Evolutionary conservation across 106 monocot genomes (phyloP), one percentile per base, ranked within the genome.

Genomic region (Dactylorhiza incarnata): DNA sequence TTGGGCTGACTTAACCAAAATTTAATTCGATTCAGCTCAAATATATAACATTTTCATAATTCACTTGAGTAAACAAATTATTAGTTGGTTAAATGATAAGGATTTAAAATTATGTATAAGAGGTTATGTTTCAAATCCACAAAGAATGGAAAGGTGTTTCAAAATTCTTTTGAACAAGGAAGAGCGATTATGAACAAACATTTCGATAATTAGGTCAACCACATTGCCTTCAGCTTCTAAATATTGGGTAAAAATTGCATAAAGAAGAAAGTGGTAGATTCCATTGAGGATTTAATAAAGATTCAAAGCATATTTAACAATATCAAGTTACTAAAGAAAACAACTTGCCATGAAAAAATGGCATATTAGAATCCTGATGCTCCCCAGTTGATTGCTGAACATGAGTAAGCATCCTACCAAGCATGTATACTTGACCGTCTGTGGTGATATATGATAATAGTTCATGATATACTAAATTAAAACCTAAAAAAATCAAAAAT

Each of bases 381-480:
- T 50, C 48, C 45, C 24, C 16, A 12, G 66, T 79, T 17, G 13
- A 54, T 46, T 68, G 58, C 54, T 71, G 48, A 70, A 79, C 59
- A 52, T 50, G 59, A 59, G 65, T 7, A 45, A 78, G 80, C 71
- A 76, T 76, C 44, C 82, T 83, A 76, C 91, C 91, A 44, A 91
- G 55, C 74, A 88, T 91, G 68, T 84, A 91, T 9, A 75, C 72
- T 75, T 84, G 77, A 80, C 74, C 78, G 72, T 86, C 91, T 91
- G 82, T 75, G 49, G 11, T 22, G 45, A 69, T 46, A 24, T 22
- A 72, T 22, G 15, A 22, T 48, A 49, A 72, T 37, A 37, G 37
- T 11, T 23, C n/a, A 13, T 75, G 15, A 72, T 74, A 48, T 51
- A 48, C 29, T 44, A 12, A 49, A 79, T 55, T 45, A 22, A 61